A percentile compares a stretch with the other conserved stretches of the same genome.
Conservation (phyloP, 2,329 filamentous ascomycete genomes). For the Immersiporthe knoxdaviesiana region DNA sequence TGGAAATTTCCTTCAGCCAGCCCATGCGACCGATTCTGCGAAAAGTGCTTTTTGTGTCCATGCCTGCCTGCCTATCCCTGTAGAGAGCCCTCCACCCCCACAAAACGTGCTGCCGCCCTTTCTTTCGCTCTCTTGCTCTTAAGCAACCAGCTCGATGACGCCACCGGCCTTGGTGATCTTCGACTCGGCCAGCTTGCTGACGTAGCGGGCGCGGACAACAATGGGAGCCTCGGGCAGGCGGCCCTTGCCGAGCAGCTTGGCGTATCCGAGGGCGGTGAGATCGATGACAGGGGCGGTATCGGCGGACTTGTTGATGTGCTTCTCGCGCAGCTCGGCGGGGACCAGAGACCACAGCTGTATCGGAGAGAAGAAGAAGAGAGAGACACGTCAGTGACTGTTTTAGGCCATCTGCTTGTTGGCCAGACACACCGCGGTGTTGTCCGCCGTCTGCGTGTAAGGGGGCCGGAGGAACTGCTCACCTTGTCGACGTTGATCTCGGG, state of each 20-base stretch:
- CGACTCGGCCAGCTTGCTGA: slow-evolving; percentile 94
- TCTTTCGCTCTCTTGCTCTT: slow-evolving; percentile 47
- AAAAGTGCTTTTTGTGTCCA: slow-evolving; percentile 26
- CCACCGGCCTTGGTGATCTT: slow-evolving; percentile 99
- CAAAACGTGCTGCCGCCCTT: not conserved
- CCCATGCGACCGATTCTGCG: slow-evolving; percentile 29
- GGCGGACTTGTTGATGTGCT: slow-evolving; percentile 78
- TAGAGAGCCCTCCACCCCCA: slow-evolving; percentile 1
- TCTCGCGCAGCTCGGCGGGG: slow-evolving; percentile 87
- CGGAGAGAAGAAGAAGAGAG: not conserved
- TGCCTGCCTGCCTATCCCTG: slow-evolving; percentile 21
- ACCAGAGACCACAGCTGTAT: slow-evolving; percentile 93
- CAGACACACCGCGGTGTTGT: not conserved
- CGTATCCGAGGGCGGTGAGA: slow-evolving; percentile 95
- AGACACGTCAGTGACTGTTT: slow-evolving; percentile 32
- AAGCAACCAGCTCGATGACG: slow-evolving; percentile 94
- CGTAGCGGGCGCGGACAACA: slow-evolving; percentile 92
- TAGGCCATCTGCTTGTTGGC: slow-evolving; percentile 14
- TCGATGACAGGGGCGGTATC: slow-evolving; percentile 97
- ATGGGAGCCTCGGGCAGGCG: slow-evolving; percentile 90
- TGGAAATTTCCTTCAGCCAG: slow-evolving; percentile 30
- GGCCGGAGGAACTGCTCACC: slow-evolving; percentile 55
- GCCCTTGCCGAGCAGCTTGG: slow-evolving; percentile 98
- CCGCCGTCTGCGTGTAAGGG: not conserved
- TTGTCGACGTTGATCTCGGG: slow-evolving; percentile 99